Evolutionary conservation across 2,329 filamentous ascomycete genomes (phyloP).

Genomic region (Trichophyton benhamiae): DNA sequence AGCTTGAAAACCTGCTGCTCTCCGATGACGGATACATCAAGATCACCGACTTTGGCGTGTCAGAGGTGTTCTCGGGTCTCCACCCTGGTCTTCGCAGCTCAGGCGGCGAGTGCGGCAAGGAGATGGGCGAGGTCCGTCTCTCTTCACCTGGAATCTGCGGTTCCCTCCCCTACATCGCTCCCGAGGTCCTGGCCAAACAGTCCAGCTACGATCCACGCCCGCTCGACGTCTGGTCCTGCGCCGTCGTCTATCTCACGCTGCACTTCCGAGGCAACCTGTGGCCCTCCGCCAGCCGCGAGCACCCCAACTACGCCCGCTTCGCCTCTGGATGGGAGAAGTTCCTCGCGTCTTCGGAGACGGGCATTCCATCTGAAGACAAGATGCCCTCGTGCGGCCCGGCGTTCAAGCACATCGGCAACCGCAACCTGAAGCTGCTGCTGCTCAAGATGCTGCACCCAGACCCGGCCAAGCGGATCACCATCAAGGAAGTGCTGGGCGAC

Average conservation of each 20-base stretch:
- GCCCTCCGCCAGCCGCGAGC: slow-evolving; percentile 51
- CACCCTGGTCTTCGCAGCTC: slow-evolving; percentile 66
- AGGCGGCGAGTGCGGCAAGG: slow-evolving; percentile 59
- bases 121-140: slow-evolving; percentile 57
- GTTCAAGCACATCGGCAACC: slow-evolving; percentile 49
- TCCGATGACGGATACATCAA: slow-evolving; percentile 71
- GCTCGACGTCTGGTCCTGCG: slow-evolving; percentile 76
- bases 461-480: slow-evolving; percentile 56
- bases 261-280: slow-evolving; percentile 62
- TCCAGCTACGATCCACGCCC: slow-evolving; percentile 59
- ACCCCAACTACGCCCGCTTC: slow-evolving; percentile 52
- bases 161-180: slow-evolving; percentile 75
- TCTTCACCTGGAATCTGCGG: slow-evolving; percentile 74
- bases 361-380: slow-evolving; percentile 43
- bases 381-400: slow-evolving; percentile 55
- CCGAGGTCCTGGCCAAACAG: slow-evolving; percentile 64
- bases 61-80: slow-evolving; percentile 69
- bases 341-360: slow-evolving; percentile 44
- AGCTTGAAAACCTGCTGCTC: slow-evolving; percentile 74
- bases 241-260: slow-evolving; percentile 69
- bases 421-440: slow-evolving; percentile 56
- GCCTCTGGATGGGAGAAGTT: slow-evolving; percentile 57
- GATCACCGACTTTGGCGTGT: slow-evolving; percentile 84
- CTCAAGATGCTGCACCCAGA: slow-evolving; percentile 74
- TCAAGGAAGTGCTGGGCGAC: slow-evolving; percentile 55